A percentile compares a stretch with the other conserved stretches of the same genome.
phyloP scores from a whole-genome alignment of 495 filamentous ascomycete genomes.

The Aspergillus campestris region DNA sequence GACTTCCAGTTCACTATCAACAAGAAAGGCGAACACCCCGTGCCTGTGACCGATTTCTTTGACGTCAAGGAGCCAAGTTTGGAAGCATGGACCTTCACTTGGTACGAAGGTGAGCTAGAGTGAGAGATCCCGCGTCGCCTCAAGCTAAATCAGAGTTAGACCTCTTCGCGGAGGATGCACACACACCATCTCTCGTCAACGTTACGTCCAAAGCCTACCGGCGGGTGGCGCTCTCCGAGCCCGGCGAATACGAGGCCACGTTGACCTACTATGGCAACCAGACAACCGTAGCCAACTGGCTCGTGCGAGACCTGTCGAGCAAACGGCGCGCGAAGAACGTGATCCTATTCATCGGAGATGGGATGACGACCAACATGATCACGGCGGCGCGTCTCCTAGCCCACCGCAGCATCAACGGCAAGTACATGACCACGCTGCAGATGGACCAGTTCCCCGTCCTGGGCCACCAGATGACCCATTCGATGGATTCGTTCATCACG shows the following conservation, averaged over 20 bases:
- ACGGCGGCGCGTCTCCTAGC: conserved; percentile 63
- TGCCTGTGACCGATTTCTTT: conserved; percentile 52
- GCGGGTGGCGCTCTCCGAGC: conserved; percentile 56
- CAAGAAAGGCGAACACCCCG: conserved; percentile 42
- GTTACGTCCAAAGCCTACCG: conserved; percentile 65
- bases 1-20: conserved; percentile 60
- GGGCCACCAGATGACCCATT: conserved; percentile 65
- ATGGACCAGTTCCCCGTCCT: conserved; percentile 67
- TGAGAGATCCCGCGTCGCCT: neutral
- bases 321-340: conserved; percentile 68
- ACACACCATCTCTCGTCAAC: conserved; percentile 56
- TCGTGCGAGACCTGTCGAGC: conserved; percentile 54
- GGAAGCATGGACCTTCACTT: conserved; percentile 63
- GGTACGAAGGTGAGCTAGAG: conserved; percentile 50
- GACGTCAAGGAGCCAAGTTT: conserved; percentile 48
- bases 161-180: conserved; percentile 58
- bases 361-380: conserved; percentile 76
- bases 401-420: conserved; percentile 67
- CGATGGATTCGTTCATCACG: conserved; percentile 67
- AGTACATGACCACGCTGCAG: conserved; percentile 57
- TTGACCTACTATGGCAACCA: conserved; percentile 57
- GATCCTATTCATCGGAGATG: conserved; percentile 68
- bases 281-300: conserved; percentile 59
- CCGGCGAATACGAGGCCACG: conserved; percentile 62
- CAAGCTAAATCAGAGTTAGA: conserved; percentile 32